Base-by-base conservation (phyloP, 2,329 filamentous ascomycete genomes). In the Rutstroemia sydowiana region DNA sequence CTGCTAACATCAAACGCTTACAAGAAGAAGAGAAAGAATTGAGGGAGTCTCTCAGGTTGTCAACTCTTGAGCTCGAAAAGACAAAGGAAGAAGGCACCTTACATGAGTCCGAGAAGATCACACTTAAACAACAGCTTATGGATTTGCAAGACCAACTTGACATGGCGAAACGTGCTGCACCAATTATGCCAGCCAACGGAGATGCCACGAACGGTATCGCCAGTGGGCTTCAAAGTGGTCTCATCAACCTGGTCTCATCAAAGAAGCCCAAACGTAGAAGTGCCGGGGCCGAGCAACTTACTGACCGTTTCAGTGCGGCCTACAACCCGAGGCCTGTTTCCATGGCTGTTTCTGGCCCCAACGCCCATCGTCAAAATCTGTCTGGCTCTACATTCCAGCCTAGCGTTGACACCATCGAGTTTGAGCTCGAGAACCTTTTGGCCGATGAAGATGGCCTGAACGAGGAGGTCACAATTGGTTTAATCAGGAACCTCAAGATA, bases 221-320 rank as follows among this genome's bases (percentile, higher is more conserved):
- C 48, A 68, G 73, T 16, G 71, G 81, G 37, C 75, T 78, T 49
- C 73, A 79, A 28, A 87, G 78, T 65, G 91, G 90, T 39, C 81
- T 98, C 56, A 96, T 98, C 77, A 98, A 97, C 69, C 77, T 98
- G 31, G 93, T 98, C 23, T 88, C 92, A 2, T 92, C 89, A 45
- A 97, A 97, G 82, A 96, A 95, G 73, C 89, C 91, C 39, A 96
- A 97, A 77, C 80, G 93, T 65, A 82, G 93, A 59, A 97, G 92
- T 68, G 91, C 89, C 53, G 92, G 90, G 43, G 85, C 87, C 16
- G 91, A 96, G 69, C 82, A n/a, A n/a, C 82, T 54, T 85, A 88
- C 61, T 61, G 92, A 97, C 71, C 84, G 93, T 57, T 95, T 95
- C 76, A 95, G 90, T 69, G 85, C 79, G 54, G 84, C 89, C 9